phyloP scores from a whole-genome alignment of 176 grass and related monocot genomes.

The Aegilops tauschii region DNA sequence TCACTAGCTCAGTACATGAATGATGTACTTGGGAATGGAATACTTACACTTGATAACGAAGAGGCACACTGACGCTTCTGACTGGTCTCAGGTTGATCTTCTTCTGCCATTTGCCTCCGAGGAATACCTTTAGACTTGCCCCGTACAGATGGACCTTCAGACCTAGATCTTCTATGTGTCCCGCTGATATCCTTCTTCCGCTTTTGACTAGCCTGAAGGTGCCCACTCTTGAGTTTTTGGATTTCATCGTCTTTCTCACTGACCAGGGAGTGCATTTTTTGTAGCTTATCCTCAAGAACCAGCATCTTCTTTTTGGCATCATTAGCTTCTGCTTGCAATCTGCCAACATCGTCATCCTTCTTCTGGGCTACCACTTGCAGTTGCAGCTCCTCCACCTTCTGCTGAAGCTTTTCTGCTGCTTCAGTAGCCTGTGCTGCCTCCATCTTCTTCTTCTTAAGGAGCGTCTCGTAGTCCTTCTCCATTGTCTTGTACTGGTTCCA shows the following conservation, averaged over 20 bases:
- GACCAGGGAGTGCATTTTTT: conserved; percentile 24
- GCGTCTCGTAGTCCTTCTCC: conserved; percentile 37
- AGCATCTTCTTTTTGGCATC: conserved; percentile 27
- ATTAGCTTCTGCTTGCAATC: conserved; percentile 32
- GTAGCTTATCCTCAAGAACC: conserved; percentile 32
- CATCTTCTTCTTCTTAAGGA: conserved; percentile 32
- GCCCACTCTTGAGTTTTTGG: conserved; percentile 21
- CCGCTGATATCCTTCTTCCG: conserved; percentile 4
- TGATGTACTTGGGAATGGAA: neutral
- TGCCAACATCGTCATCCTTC: conserved; percentile 35
- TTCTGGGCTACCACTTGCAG: conserved; percentile 29
- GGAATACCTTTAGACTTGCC: conserved; percentile 13
- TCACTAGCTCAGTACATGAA: neutral
- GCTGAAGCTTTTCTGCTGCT: conserved; percentile 37
- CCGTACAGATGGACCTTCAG: neutral
- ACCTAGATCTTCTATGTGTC: conserved; percentile 32
- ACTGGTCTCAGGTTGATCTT: conserved; percentile 23
- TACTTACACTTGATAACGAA: conserved; percentile 44
- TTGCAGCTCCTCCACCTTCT: conserved; percentile 30
- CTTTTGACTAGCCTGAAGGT: neutral
- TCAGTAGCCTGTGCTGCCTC: conserved; percentile 50
- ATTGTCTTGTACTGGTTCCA: conserved; percentile 65
- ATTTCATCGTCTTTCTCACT: conserved; percentile 40
- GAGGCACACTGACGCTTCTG: conserved; percentile 44
- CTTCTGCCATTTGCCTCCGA: neutral